These are phyloP conservation scores for Quercus alba DNA, from an alignment of 306 rosid species.

Conservation along the genomic window DNA sequence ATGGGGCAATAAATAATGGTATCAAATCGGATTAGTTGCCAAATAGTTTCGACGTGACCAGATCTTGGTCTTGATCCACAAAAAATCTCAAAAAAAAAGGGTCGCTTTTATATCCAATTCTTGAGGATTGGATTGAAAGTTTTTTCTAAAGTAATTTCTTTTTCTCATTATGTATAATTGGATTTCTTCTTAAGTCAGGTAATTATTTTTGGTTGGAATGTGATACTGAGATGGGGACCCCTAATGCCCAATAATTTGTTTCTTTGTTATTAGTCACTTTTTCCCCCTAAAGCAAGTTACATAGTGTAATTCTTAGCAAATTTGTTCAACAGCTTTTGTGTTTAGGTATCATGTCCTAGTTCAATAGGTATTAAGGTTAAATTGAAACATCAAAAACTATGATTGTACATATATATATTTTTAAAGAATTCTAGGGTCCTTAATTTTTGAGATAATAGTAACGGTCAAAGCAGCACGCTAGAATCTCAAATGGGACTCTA, in stretches of 20 bases:
- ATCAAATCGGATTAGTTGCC: background rate
- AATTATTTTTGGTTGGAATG: background rate
- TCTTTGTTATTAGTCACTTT: background rate
- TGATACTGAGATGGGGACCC: slow-evolving; percentile 4
- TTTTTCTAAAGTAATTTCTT: background rate
- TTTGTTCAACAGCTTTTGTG: slow-evolving; percentile 16
- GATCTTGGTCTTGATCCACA: background rate
- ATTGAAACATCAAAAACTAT: slow-evolving; percentile 38
- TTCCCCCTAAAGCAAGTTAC: slow-evolving; percentile 21
- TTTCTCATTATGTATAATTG: background rate
- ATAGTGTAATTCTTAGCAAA: slow-evolving; percentile 15
- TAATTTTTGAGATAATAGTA: background rate
- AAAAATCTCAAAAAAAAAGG: background rate
- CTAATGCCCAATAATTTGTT: slow-evolving; percentile 15
- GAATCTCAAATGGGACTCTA: slow-evolving; percentile 17
- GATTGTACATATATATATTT: slow-evolving; percentile 12
- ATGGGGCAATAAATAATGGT: background rate
- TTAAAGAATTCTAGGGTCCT: background rate
- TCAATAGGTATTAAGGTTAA: slow-evolving; percentile 65
- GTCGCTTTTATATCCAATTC: background rate
- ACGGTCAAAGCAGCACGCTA: slow-evolving; percentile 30
- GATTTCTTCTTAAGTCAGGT: background rate
- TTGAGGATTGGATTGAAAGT: too few species aligned
- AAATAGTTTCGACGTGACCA: background rate
- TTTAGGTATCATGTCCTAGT: slow-evolving; percentile 61